Evolutionary conservation across 768 basidiomycete species (phyloP), one percentile per base, ranked within the genome.

Genomic region (Cystobasidium ongulense): DNA sequence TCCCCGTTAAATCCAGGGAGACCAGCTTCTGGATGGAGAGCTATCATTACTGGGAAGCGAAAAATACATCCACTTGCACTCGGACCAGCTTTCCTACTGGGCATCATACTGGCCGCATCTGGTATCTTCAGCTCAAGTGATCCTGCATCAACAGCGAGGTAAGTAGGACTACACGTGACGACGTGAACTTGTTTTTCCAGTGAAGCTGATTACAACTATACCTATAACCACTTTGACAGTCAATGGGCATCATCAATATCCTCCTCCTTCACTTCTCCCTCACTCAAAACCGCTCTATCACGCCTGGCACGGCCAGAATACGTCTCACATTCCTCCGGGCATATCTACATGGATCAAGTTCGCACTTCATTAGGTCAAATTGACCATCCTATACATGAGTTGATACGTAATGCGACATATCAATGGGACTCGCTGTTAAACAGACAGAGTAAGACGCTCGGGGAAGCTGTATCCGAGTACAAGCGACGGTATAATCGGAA

Each of bases 381-480:
- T 8, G 38, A 43, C 4, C 85, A 86, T 78, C 85, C 85, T 1
- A 83, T 86, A 39, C 82, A 80, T 63, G 82, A 84, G 36, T 79
- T 86, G 17, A 83, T 84, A 36, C 73, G 79, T 31, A 75, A 77
- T 3, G 82, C 83, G 0, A 82, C 84, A 70, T 62, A 72, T 27
- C 75, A 76, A 25, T 86, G 86, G 85, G 75, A 78, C 0, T 76
- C 72, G 0, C 85, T 88, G 78, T 81, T 98, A 18, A 83, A 82
- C 1, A 83, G 84, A 50, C 95, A 98, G 82, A 92, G 90, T 81
- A 86, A 85, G 77, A 89, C 90, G 0, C 84, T 98, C 41, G 82
- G 82, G 33, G 86, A 86, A 41, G 96, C 95, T 0, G 90, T 92
- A 0, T 81, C 81, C 18, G 91, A 94, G 80, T 99, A 99, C 82